Percentiles rank a stretch among this genome's conserved stretches.
These are phyloP conservation scores for Ramaria rubella DNA, from an alignment of 768 basidiomycete genomes.

Conservation along the genomic window DNA sequence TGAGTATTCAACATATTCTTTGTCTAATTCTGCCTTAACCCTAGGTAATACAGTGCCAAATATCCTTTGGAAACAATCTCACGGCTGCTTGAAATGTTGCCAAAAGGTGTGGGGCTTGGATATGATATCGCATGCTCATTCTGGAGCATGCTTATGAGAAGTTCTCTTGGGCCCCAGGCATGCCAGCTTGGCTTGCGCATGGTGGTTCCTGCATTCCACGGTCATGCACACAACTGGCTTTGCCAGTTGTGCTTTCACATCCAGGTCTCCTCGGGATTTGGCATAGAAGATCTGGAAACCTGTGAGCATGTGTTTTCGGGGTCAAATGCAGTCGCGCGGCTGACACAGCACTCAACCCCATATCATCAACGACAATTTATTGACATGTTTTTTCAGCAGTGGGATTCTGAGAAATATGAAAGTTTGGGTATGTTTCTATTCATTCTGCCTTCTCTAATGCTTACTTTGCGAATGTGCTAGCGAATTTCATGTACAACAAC, in stretches of 20 bases:
- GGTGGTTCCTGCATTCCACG: constrained; percentile 21
- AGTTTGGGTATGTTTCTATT: constrained; percentile 26
- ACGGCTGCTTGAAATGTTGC: constrained; percentile 11
- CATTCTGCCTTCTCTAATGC: too few species aligned
- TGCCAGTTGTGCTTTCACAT: constrained; percentile 31
- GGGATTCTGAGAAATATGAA: constrained; percentile 30
- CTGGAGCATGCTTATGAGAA: constrained; percentile 12
- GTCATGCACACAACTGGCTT: constrained; percentile 10
- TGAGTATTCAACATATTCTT: too few species aligned
- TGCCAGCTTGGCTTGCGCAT: background rate
- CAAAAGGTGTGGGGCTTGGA: constrained; percentile 11
- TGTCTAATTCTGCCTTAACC: too few species aligned
- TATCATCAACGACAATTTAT: constrained; percentile 25
- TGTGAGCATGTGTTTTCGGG: constrained; percentile 26
- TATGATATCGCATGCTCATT: constrained; percentile 22
- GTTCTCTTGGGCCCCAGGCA: constrained; percentile 10
- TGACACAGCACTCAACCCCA: constrained; percentile 20
- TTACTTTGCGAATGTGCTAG: too few species aligned
- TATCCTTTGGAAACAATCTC: constrained; percentile 15
- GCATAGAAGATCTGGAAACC: constrained; percentile 32
- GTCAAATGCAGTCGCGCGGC: constrained; percentile 21
- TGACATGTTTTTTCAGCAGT: constrained; percentile 26
- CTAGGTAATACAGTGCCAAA: constrained; percentile 19
- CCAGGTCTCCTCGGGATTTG: constrained; percentile 23
- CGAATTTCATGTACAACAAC: too few species aligned